Percentiles rank a stretch among this genome's conserved stretches.
Evolutionary conservation across 2,329 filamentous ascomycete genomes (phyloP).

Genomic region (Cercospora sojina): DNA sequence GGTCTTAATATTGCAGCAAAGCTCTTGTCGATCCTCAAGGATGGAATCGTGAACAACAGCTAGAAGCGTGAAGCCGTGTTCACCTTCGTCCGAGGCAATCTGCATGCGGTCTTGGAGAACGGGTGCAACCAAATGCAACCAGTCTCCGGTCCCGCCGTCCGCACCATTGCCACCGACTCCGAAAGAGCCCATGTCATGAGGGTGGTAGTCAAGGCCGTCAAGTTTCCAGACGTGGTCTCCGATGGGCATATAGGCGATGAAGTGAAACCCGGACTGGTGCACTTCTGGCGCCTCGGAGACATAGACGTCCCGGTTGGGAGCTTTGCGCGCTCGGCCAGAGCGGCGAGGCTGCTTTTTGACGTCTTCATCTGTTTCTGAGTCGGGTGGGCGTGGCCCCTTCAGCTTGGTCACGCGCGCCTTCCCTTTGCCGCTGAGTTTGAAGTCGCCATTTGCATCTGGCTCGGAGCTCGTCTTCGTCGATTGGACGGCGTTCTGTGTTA

Average conservation of each 20-base stretch:
- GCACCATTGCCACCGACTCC: conserved; percentile 36
- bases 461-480: conserved; percentile 12
- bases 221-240: conserved; percentile 80
- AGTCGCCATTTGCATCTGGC: conserved; percentile 15
- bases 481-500: not conserved
- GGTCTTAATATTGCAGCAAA: conserved; percentile 48
- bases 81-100: conserved; percentile 60
- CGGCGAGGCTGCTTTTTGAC: conserved; percentile 23
- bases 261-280: conserved; percentile 73
- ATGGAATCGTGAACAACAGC: conserved; percentile 70
- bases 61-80: conserved; percentile 74
- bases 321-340: conserved; percentile 30
- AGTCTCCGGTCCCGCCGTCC: conserved; percentile 53
- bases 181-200: conserved; percentile 59
- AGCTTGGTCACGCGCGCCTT: not conserved
- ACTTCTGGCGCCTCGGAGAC: conserved; percentile 47
- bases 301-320: conserved; percentile 29
- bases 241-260: conserved; percentile 81
- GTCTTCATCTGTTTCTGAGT: not conserved
- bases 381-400: not conserved
- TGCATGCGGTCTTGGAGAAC: conserved; percentile 67
- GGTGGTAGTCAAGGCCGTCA: conserved; percentile 75
- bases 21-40: conserved; percentile 44
- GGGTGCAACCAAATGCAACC: conserved; percentile 64
- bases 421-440: not conserved